Base-by-base conservation (phyloP, 2,329 filamentous ascomycete genomes). In the Xylogone sp. region DNA sequence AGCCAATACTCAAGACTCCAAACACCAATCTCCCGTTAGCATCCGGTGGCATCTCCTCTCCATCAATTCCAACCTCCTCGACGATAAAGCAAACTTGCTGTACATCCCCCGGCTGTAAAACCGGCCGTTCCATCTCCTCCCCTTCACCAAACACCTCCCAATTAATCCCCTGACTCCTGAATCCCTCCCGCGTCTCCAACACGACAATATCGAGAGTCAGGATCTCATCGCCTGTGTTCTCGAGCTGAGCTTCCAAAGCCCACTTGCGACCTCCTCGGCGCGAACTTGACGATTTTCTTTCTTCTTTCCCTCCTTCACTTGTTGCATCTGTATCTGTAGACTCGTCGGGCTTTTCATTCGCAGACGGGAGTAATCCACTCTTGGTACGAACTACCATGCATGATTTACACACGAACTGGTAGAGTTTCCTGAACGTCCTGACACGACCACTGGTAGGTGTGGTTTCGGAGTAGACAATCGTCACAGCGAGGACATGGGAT, bases 351-450 rank as follows among this genome's bases (percentile, higher is more conserved):
- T 22, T 34, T n/a, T 46, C 24, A 3, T 47, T 31, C 9, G 27
- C 20, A 69, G 71, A 61, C 2, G 73, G 68, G 42, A 77, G 65
- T 51, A 90, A 65, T 48, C 84, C 78, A 2, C 90, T 82, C 68
- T 97, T 99, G 1, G 93, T 97, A 56, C 93, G 79, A 53, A 99
- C 93, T 56, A 92, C 90, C 59, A 99, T 75, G 54, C 91, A 88
- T 39, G 90, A 84, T 73, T 96, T 93, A 65, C 92, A 94, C 50
- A 95, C 86, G 66, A 99, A 99, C 69, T 97, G 94, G 69, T 97
- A 99, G 54, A 99, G 74, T 72, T 97, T 97, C 59, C 93, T 78
- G 66, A 97, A 97, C 9, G 90, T 96, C 53, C 94, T 78, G 34
- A 88, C 86, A 46, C 90, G 81, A 2, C 83, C 83, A 57, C 78